Evolutionary conservation across 116 monocot genomes (phyloP).

Genomic region (Zostera marina): DNA sequence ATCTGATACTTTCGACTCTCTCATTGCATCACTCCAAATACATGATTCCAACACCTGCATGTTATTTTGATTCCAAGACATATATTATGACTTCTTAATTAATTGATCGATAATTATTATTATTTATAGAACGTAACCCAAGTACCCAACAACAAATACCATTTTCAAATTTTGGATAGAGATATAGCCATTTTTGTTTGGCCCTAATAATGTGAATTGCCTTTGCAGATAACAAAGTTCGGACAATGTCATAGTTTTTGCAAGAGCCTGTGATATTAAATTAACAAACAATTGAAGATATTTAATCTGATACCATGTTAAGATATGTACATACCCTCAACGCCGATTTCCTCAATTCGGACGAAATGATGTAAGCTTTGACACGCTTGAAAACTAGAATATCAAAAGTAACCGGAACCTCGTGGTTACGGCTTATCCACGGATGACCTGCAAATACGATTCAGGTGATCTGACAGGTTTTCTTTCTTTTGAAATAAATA

Average conservation of each 20-base stretch:
- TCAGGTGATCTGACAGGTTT: not conserved
- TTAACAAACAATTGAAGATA: too few relatives aligned
- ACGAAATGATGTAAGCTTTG: conserved; percentile 47
- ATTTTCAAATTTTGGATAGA: conserved; percentile 52
- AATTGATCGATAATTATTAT: not conserved
- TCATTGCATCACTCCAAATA: conserved; percentile 53
- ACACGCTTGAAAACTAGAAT: conserved; percentile 45
- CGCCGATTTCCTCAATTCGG: conserved; percentile 43
- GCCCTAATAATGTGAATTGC: conserved; percentile 53
- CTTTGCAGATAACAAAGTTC: conserved; percentile 41
- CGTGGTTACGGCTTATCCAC: conserved; percentile 39
- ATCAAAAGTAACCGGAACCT: conserved; percentile 43
- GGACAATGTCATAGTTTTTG: conserved; percentile 35
- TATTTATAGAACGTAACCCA: not conserved
- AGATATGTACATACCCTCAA: conserved; percentile 33
- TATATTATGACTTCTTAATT: not conserved
- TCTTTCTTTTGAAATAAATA: not conserved
- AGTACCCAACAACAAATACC: conserved; percentile 12
- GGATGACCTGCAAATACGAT: conserved; percentile 38
- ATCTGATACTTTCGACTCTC: conserved; percentile 46
- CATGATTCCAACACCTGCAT: conserved; percentile 59
- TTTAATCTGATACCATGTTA: too few relatives aligned
- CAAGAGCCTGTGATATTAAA: conserved; percentile 80
- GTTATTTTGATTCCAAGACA: too few relatives aligned
- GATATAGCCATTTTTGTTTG: conserved; percentile 58